phyloP scores from a whole-genome alignment of 1,284 basidiomycete genomes.

The Tilletia setariae region DNA sequence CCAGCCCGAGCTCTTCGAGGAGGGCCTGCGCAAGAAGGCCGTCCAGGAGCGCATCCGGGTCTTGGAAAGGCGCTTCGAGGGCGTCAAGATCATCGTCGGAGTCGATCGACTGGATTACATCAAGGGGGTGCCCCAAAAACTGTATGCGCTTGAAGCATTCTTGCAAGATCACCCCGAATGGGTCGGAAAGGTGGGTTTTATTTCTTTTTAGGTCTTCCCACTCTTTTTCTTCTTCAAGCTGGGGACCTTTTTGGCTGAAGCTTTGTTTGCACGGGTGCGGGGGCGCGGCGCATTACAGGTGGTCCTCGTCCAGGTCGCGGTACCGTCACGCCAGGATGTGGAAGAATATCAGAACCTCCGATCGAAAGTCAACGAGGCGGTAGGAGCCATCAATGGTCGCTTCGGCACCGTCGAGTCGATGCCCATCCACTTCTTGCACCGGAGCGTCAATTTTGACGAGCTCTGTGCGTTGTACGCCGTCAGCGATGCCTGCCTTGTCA shows the following conservation, averaged over 20 bases:
- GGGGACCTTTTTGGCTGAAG: too few relatives aligned
- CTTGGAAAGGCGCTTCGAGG: constrained; percentile 83
- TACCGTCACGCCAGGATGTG: constrained; percentile 94
- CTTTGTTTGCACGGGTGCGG: too few relatives aligned
- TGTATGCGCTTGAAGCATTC: constrained; percentile 94
- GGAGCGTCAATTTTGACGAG: constrained; percentile 87
- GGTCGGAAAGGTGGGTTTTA: constrained; percentile 81
- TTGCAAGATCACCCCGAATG: constrained; percentile 95
- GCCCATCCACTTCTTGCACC: constrained; percentile 92
- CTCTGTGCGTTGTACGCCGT: constrained; percentile 93
- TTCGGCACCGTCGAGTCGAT: constrained; percentile 98
- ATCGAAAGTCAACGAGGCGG: constrained; percentile 92
- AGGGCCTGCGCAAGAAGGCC: constrained; percentile 73
- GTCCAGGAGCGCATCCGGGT: constrained; percentile 76
- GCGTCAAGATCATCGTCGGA: constrained; percentile 95
- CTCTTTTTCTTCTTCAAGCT: neutral
- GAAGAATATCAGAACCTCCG: constrained; percentile 98
- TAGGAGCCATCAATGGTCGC: constrained; percentile 94
- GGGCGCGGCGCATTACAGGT: constrained; percentile 67
- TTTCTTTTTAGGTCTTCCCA: neutral
- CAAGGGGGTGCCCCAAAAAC: constrained; percentile 97
- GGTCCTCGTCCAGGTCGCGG: constrained; percentile 91
- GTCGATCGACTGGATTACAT: constrained; percentile 98
- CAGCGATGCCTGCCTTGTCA: constrained; percentile 92
- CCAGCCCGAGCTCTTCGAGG: constrained; percentile 83